Evolutionary conservation across 1,284 basidiomycete species (phyloP), one percentile per base, ranked within the genome.

Genomic region (Naganishia sp.): DNA sequence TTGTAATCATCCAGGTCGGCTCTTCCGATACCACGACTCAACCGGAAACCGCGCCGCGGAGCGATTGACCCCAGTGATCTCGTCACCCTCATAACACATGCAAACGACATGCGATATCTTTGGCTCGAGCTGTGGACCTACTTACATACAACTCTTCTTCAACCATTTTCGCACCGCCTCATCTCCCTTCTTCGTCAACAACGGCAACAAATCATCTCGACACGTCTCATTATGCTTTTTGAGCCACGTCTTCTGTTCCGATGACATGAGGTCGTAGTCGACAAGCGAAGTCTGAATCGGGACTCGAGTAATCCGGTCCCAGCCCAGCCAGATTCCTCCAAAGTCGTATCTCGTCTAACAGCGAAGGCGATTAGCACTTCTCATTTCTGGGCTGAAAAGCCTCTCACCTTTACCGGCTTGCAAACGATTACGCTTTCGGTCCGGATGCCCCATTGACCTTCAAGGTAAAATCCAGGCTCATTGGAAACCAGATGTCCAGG

Each of bases 241-340:
- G 63, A 99, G 75, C 94, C 94, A 97, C 67, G 85, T 80, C 73
- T 88, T 88, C 82, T 99, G 94, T 66, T 89, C 88, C 73, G 88
- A 89, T 13, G 87, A 87, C 69, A 98, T 84, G 84, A 98, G 86
- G 47, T 79, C 82, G 65, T 88, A 87, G 74, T 94, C 90, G 63
- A 98, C 87, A 84, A 99, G 89, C 71, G 87, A 86, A 2, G 90
- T 91, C 80, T 95, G 90, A 74, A 99, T 96, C 0, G 96, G 95
- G 5, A 94, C 92, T 76, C 88, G 89, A 2, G 94, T 94, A 69
- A 95, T 82, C 13, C 90, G 87, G 79, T 94, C 91, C 75, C 94
- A 95, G 6, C 87, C 87, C 28, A 94, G 84, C 88, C 90, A 95
- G 71, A 87, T 83, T 28, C 86, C 87, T 67, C 86, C 88, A 78